Evolutionary conservation across 1,139 yeast species (phyloP).

Genomic region (Geotrichum reessii): DNA sequence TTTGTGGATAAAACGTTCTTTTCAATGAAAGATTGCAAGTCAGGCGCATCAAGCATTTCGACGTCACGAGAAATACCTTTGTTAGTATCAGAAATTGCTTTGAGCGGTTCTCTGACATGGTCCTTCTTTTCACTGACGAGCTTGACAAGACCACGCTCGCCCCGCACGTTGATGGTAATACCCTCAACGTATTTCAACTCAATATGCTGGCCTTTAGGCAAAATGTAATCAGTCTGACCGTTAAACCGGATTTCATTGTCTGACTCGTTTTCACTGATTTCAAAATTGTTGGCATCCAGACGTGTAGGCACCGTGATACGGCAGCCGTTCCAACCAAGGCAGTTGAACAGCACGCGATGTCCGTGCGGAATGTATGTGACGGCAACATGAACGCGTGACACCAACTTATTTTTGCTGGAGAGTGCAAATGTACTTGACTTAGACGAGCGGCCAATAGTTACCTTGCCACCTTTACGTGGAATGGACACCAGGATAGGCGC

Average conservation of each 20-base stretch:
- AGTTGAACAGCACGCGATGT: slow-evolving; percentile 40
- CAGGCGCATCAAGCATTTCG: neutral
- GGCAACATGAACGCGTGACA: slow-evolving; percentile 63
- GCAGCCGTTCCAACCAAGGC: slow-evolving; percentile 68
- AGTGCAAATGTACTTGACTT: slow-evolving; percentile 54
- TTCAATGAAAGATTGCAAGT: neutral
- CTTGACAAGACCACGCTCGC: slow-evolving; percentile 52
- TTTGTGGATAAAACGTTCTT: neutral
- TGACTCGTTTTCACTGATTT: slow-evolving; percentile 14
- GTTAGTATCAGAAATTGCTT: neutral
- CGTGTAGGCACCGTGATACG: slow-evolving; percentile 51
- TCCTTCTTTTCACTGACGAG: slow-evolving; percentile 40
- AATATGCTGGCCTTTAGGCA: slow-evolving; percentile 46
- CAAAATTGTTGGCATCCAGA: slow-evolving; percentile 34
- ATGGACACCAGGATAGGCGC: slow-evolving; percentile 30
- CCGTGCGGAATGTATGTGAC: slow-evolving; percentile 36
- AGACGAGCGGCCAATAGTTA: slow-evolving; percentile 60
- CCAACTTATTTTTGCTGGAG: slow-evolving; percentile 49
- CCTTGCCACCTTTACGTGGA: slow-evolving; percentile 32
- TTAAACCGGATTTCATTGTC: slow-evolving; percentile 25
- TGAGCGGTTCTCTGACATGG: neutral
- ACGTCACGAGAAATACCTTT: neutral
- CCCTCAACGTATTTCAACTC: slow-evolving; percentile 53
- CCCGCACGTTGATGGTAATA: slow-evolving; percentile 55
- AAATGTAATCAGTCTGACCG: slow-evolving; percentile 37